Percentiles rank a stretch among this genome's conserved stretches.
Conservation (phyloP, 805 yeast species). For the Barnettozyma californica region DNA sequence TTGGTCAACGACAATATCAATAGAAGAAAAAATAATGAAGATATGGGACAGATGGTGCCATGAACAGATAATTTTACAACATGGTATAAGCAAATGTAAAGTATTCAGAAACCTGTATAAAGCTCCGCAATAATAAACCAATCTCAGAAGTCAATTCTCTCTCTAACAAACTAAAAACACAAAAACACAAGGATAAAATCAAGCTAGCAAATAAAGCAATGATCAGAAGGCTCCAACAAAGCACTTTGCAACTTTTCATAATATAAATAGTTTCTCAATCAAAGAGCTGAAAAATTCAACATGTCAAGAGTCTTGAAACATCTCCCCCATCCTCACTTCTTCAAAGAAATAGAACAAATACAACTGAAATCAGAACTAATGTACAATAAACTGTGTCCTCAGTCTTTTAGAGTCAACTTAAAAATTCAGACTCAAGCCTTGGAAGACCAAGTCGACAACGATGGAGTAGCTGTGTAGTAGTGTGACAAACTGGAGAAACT, state of each 20-base stretch:
- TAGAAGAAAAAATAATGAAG: too few species aligned
- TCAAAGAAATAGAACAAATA: neutral
- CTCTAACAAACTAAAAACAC: neutral
- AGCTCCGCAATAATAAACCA: neutral
- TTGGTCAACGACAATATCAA: too few species aligned
- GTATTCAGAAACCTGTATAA: neutral
- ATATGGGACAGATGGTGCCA: too few species aligned
- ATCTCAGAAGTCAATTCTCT: neutral
- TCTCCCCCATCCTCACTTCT: neutral
- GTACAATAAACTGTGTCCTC: constrained; percentile 1
- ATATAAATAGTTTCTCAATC: too few species aligned
- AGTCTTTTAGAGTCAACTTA: neutral
- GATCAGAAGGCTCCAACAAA: too few species aligned
- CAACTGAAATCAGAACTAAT: constrained; percentile 3
- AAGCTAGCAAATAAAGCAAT: too few species aligned
- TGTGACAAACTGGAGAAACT: constrained; percentile 30
- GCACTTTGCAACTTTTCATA: too few species aligned
- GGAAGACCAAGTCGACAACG: constrained; percentile 51
- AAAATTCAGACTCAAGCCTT: constrained; percentile 29
- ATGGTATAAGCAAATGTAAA: neutral
- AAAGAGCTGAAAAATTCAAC: too few species aligned
- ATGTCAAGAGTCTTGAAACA: neutral
- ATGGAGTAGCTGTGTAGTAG: constrained; percentile 46
- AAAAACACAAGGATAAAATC: neutral
- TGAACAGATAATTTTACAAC: too few species aligned